Evolutionary conservation across 2,329 filamentous ascomycete species (phyloP).

Genomic region (Fusarium tuaranense): DNA sequence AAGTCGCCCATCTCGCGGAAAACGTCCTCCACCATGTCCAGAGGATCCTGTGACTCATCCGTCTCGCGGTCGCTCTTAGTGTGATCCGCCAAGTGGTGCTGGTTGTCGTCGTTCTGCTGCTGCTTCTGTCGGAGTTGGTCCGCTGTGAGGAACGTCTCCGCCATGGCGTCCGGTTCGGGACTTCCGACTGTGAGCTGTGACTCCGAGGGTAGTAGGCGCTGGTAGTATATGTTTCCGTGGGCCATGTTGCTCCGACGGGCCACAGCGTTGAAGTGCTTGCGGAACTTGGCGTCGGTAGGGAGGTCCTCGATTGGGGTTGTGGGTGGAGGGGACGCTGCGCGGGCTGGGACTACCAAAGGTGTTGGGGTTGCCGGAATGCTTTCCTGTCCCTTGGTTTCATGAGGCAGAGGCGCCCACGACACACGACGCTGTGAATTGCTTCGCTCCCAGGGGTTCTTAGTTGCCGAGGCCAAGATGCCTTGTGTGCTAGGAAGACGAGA

Average conservation of each 20-base stretch:
- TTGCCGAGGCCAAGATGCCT: constrained; percentile 50
- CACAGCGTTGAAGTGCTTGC: constrained; percentile 61
- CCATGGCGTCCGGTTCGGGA: constrained; percentile 43
- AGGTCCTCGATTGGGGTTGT: constrained; percentile 49
- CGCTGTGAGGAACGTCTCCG: constrained; percentile 39
- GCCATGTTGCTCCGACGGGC: constrained; percentile 50
- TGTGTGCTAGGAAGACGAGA: constrained; percentile 49
- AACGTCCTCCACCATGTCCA: constrained; percentile 53
- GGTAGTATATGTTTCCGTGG: constrained; percentile 17
- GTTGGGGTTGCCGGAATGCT: constrained; percentile 17
- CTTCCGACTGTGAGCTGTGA: constrained; percentile 51
- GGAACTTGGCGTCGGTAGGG: constrained; percentile 54
- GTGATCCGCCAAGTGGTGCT: constrained; percentile 5
- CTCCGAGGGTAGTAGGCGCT: constrained; percentile 54
- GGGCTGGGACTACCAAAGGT: constrained; percentile 23
- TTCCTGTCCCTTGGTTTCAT: constrained; percentile 32
- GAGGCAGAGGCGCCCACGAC: constrained; percentile 52
- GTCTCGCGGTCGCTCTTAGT: constrained; percentile 19
- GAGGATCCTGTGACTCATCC: constrained; percentile 46
- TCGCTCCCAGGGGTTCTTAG: constrained; percentile 50
- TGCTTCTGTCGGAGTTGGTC: constrained; percentile 33
- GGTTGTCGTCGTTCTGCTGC: not conserved
- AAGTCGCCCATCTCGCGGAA: constrained; percentile 53
- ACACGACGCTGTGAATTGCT: constrained; percentile 48
- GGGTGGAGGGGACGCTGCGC: constrained; percentile 59